Evolutionary conservation across 208 protist species (phyloP).

Genomic region (Spongospora subterranea): DNA sequence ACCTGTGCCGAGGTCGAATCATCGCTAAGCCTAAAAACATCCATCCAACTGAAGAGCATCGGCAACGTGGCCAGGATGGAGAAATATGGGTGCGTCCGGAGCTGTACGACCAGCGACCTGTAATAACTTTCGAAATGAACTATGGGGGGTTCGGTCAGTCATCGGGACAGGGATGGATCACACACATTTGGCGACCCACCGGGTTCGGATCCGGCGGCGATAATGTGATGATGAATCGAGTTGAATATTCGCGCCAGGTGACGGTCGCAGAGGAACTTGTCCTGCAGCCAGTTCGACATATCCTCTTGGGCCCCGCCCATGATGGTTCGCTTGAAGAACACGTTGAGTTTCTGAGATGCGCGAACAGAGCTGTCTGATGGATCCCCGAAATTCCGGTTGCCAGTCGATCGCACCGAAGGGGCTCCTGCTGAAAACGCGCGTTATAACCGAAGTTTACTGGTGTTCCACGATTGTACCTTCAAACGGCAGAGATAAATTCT

Average conservation of each 20-base stretch:
- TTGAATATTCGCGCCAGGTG: not conserved
- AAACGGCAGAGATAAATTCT: slow-evolving; percentile 36
- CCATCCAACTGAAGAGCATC: not conserved
- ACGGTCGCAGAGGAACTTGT: not conserved
- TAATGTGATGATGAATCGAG: slow-evolving; percentile 29
- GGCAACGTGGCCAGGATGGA: slow-evolving; percentile 1
- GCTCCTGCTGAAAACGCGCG: not conserved
- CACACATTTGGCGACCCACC: not conserved
- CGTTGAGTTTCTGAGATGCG: not conserved
- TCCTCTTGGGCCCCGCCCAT: slow-evolving; percentile 41
- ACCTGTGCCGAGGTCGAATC: not conserved
- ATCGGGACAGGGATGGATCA: not conserved
- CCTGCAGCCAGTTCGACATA: slow-evolving; percentile 19
- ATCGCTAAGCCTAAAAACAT: not conserved
- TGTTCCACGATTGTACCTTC: not conserved
- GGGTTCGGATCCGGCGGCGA: not conserved
- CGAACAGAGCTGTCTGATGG: not conserved
- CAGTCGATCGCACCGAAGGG: not conserved
- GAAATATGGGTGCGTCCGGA: not conserved
- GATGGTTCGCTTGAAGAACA: not conserved
- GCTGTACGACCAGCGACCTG: not conserved
- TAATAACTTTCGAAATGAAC: slow-evolving; percentile 14
- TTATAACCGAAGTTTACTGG: not conserved
- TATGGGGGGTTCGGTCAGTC: not conserved
- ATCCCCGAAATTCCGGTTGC: not conserved